Evolutionary conservation across 2,329 filamentous ascomycete species (phyloP).

Genomic region (Paecilomyces sp.): DNA sequence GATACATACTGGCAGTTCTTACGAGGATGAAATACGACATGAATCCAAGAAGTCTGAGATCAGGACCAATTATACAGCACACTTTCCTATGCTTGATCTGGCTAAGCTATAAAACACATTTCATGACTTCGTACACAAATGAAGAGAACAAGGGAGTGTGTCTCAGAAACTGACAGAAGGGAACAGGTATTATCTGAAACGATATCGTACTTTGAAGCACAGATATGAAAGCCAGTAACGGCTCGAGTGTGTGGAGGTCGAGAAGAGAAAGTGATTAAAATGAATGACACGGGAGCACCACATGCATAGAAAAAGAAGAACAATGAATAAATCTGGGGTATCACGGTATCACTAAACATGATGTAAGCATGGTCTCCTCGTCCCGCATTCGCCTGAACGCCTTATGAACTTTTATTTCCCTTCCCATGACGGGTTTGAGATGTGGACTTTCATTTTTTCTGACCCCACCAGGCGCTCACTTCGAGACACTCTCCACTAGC

Average conservation of each 20-base stretch:
- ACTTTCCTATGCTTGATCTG: not conserved
- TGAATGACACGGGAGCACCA: conserved; percentile 4
- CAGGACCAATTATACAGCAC: not conserved
- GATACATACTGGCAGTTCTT: not conserved
- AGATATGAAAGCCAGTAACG: conserved; percentile 55
- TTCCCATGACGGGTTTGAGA: not conserved
- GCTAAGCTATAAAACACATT: not conserved
- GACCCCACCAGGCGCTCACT: conserved; percentile 58
- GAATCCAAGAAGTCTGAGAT: not conserved
- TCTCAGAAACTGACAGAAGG: conserved; percentile 13
- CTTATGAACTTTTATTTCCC: conserved; percentile 9
- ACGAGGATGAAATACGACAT: not conserved
- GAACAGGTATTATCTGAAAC: conserved; percentile 79
- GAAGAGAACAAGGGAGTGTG: conserved; percentile 4
- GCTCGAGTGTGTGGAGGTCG: not conserved
- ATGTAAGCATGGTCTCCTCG: conserved; percentile 23
- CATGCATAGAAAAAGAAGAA: conserved; percentile 9
- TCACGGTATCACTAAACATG: conserved; percentile 34
- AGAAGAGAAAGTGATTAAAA: not conserved
- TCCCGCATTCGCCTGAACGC: conserved; percentile 21
- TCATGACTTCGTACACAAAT: conserved; percentile 3
- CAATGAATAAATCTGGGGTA: conserved; percentile 23
- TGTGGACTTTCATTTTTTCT: conserved; percentile 39
- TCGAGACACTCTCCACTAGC: conserved; percentile 78
- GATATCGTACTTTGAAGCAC: conserved; percentile 77